A percentile compares a stretch with the other conserved stretches of the same genome.
Evolutionary conservation across 352 stramenopile species (phyloP).

Genomic region (Pythium pectinolyticum): DNA sequence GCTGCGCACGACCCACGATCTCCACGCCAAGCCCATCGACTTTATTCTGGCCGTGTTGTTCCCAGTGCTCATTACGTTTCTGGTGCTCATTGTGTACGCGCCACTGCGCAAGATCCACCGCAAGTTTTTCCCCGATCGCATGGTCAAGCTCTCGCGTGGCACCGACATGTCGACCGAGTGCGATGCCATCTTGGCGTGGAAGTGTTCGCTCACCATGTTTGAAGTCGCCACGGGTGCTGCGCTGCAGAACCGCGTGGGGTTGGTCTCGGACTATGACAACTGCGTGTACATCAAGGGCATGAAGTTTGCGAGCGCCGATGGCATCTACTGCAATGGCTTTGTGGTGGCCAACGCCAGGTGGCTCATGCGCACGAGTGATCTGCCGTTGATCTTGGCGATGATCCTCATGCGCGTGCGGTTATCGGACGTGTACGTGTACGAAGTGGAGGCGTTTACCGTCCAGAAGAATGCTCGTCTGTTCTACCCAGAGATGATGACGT

Average conservation of each 20-base stretch:
- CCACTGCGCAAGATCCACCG: slow-evolving; percentile 9
- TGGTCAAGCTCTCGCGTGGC: neutral
- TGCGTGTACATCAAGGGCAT: slow-evolving; percentile 42
- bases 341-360: slow-evolving; percentile 56
- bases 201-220: slow-evolving; percentile 19
- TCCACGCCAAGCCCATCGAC: neutral
- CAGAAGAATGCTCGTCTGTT: slow-evolving; percentile 35
- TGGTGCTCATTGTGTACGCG: slow-evolving; percentile 10
- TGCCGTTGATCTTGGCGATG: slow-evolving; percentile 42
- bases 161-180: neutral
- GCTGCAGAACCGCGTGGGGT: slow-evolving; percentile 23
- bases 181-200: slow-evolving; percentile 4
- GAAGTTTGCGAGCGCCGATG: slow-evolving; percentile 42
- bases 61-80: slow-evolving; percentile 6
- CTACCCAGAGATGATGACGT: slow-evolving; percentile 38
- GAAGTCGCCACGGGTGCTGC: slow-evolving; percentile 23
- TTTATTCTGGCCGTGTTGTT: slow-evolving; percentile 1
- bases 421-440: slow-evolving; percentile 52
- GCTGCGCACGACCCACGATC: slow-evolving; percentile 20
- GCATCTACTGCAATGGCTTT: slow-evolving; percentile 64
- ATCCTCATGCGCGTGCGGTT: slow-evolving; percentile 41
- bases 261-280: slow-evolving; percentile 48
- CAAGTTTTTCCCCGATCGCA: neutral
- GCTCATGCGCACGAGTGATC: slow-evolving; percentile 41
- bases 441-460: slow-evolving; percentile 27